A percentile compares a stretch with the other conserved stretches of the same genome.
phyloP scores from a whole-genome alignment of 306 rosid species.

The Lablab purpureus region DNA sequence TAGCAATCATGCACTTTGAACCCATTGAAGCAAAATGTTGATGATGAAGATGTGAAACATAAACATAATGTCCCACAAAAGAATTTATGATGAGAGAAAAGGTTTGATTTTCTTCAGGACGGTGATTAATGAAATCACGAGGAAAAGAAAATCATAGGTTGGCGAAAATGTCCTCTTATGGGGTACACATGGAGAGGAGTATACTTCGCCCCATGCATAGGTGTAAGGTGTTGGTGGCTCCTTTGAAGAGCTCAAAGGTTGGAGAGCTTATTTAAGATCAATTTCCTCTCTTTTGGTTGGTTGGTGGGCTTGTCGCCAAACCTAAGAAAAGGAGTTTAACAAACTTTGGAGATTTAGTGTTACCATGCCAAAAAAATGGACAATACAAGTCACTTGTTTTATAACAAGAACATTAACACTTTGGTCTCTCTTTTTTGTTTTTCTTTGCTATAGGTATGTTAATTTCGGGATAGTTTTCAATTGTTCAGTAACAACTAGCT shows the following conservation, averaged over 20 bases:
- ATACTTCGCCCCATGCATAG: slow-evolving; percentile 66
- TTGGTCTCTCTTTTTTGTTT: background rate
- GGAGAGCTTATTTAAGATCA: slow-evolving; percentile 34
- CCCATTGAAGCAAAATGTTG: slow-evolving; percentile 45
- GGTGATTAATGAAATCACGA: slow-evolving; percentile 39
- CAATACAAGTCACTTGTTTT: background rate
- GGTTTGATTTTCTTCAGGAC: background rate
- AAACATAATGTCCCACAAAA: background rate
- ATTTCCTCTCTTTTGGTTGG: slow-evolving; percentile 37
- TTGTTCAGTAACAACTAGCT: background rate
- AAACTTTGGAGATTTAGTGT: background rate
- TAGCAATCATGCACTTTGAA: slow-evolving; percentile 39
- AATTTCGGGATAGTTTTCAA: slow-evolving; percentile 6
- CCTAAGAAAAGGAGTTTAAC: slow-evolving; percentile 36
- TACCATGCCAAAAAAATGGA: background rate
- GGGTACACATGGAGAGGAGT: slow-evolving; percentile 65
- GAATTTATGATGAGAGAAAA: slow-evolving; percentile 37
- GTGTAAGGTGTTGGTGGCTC: slow-evolving; percentile 52
- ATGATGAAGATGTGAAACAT: slow-evolving; percentile 11
- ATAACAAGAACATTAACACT: background rate
- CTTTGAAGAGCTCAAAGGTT: slow-evolving; percentile 46
- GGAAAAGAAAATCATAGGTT: slow-evolving; percentile 40
- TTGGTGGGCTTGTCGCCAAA: slow-evolving; percentile 42
- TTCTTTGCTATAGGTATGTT: background rate
- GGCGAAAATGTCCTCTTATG: slow-evolving; percentile 48